Conservation (phyloP, 1,284 basidiomycete genomes). For the Apiotrichum gamsii region DNA sequence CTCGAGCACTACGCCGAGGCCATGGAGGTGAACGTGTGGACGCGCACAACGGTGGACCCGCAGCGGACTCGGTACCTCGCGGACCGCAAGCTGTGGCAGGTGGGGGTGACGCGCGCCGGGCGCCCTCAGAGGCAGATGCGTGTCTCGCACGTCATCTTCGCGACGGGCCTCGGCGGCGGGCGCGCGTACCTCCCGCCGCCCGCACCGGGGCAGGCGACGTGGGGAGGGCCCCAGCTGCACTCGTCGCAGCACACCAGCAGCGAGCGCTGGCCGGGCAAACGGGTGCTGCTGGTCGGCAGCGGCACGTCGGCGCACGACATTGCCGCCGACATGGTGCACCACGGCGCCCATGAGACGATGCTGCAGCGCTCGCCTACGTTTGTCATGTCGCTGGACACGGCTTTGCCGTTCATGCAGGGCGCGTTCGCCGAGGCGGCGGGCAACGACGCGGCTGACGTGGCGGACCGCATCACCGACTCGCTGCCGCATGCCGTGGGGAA, state of each 20-base stretch:
- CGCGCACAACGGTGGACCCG: slow-evolving; percentile 51
- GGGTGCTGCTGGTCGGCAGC: slow-evolving; percentile 56
- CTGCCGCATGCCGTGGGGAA: slow-evolving; percentile 50
- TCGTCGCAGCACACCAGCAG: slow-evolving; percentile 54
- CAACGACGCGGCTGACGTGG: slow-evolving; percentile 46
- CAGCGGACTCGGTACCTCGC: no score
- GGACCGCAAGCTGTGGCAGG: no score
- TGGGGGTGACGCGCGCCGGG: no score
- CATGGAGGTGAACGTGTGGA: slow-evolving; percentile 63
- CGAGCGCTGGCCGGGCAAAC: slow-evolving; percentile 54
- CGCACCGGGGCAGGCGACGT: slow-evolving; percentile 51
- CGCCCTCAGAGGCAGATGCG: no score
- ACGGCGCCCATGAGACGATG: slow-evolving; percentile 56
- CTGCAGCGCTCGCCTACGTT: slow-evolving; percentile 60
- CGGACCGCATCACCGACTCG: slow-evolving; percentile 53
- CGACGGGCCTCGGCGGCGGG: slow-evolving; percentile 57
- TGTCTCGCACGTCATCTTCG: slow-evolving; percentile 53
- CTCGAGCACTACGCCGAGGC: slow-evolving; percentile 60
- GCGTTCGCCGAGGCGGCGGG: slow-evolving; percentile 44
- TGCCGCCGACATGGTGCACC: slow-evolving; percentile 50
- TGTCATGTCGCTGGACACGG: slow-evolving; percentile 55
- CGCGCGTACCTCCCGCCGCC: slow-evolving; percentile 52
- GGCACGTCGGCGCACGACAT: slow-evolving; percentile 54
- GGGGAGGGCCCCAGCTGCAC: slow-evolving; percentile 56
- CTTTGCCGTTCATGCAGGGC: no score